Base-by-base conservation (phyloP, 129 eudicot species). In the Chrysanthemum lavandulifolium region DNA sequence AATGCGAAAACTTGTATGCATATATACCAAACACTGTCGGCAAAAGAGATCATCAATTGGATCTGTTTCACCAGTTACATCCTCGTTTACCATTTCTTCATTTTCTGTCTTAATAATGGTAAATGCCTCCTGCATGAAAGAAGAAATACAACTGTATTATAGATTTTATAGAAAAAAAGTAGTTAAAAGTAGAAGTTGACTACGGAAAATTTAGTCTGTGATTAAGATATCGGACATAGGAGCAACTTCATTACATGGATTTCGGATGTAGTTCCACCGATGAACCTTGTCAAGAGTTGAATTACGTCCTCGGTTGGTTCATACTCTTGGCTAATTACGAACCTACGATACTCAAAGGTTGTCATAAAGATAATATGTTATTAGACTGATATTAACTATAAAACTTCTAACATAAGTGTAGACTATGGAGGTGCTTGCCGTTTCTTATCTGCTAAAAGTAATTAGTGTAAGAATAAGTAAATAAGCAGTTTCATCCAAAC, bases 1-100 rank as follows among this genome's bases (percentile, higher is more conserved):
- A 19, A 54, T 65, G 8, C 40, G 43, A 66, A 66, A 43, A 43
- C 15, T 10, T 33, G 3, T 8, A 54, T 31, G 36, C 23, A 36
- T 40, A 19, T 40, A 15, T 86, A 92, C 98, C 98, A 89, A 78
- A 84, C 98, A 92, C n/a, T 87, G 94, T 43, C 96, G 91, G 63
- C 98, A 92, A 67, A 85, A 89, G 13, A 86, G 83, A 65, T 65
- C 80, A 76, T 87, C 88, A 61, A 85, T 76, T 29, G 88, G 81
- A 81, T 80, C 83, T 72, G 89, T 79, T 69, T 60, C 31, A 60
- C 29, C 81, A n/a, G 77, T 53, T 55, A 61, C 80, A 52, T 12
- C 67, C 52, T 76, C 78, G 11, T 78, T 62, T 10, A 61, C 63
- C 10, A 36, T 64, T 18, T 27, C 71, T 67, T 80, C 59, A 54